Evolutionary conservation across 2,329 filamentous ascomycete species (phyloP).

Genomic region (Pseudogymnoascus sp.): DNA sequence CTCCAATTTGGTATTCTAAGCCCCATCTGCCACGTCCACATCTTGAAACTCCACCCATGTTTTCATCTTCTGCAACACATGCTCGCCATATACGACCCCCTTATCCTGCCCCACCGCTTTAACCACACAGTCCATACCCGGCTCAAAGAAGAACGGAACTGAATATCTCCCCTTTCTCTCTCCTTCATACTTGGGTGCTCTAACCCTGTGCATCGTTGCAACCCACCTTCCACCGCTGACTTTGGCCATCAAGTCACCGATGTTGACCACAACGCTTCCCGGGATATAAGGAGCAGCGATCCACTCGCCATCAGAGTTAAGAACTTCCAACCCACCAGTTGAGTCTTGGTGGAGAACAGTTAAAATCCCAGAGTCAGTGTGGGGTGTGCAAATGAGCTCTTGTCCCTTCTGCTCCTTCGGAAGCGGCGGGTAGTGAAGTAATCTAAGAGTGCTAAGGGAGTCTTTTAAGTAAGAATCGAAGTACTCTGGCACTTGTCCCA

Average conservation of each 20-base stretch:
- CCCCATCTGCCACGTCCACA: conserved; percentile 9
- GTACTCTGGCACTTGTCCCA: conserved; percentile 32
- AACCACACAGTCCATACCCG: conserved; percentile 34
- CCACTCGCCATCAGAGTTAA: conserved; percentile 35
- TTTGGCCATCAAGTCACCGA: conserved; percentile 36
- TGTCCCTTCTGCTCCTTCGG: conserved; percentile 13
- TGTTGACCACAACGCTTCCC: conserved; percentile 37
- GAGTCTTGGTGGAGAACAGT: conserved; percentile 40
- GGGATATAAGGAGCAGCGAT: conserved; percentile 34
- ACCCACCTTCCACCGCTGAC: conserved; percentile 36
- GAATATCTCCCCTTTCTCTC: conserved; percentile 29
- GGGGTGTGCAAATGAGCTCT: conserved; percentile 31
- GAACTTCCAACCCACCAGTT: conserved; percentile 39
- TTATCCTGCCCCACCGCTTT: conserved; percentile 26
- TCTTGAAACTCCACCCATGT: conserved; percentile 37
- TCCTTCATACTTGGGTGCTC: conserved; percentile 22
- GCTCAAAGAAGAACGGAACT: conserved; percentile 42
- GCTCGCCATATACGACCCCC: conserved; percentile 33
- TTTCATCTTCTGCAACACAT: conserved; percentile 37
- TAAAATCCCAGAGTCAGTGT: conserved; percentile 39
- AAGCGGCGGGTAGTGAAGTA: conserved; percentile 37
- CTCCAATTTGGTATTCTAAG: not conserved
- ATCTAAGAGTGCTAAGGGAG: conserved; percentile 36
- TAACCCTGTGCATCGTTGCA: conserved; percentile 38
- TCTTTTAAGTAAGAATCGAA: conserved; percentile 35